Base-by-base conservation (phyloP, 2,329 filamentous ascomycete species). In the Trichoderma sp. region DNA sequence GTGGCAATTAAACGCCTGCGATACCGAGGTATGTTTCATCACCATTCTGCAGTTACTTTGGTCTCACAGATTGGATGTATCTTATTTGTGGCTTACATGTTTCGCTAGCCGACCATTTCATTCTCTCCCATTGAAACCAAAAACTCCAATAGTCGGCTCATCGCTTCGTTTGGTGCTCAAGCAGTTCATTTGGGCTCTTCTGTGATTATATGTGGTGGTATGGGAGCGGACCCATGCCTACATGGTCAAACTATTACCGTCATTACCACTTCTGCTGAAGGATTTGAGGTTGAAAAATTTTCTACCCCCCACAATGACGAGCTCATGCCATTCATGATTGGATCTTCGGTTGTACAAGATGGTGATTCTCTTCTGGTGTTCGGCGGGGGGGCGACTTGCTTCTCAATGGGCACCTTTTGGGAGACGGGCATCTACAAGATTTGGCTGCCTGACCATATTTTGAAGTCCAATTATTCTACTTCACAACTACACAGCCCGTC, bases 351-450 rank as follows among this genome's bases (percentile, higher is more conserved):
- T 8, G 78, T 85, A 15, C 75, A 80, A 32, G 78, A 84, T 1
- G 79, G 80, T 50, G 79, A 82, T 34, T 78, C 84, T 19, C 73
- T 93, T 3, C 73, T 92, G 10, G 80, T 96, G 8, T 78, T 91
- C 57, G 93, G 93, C 1, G 94, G 94, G 17, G 94, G 93, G 42
- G 92, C 91, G 17, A 92, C 93, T 0, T 97, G 93, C 76, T 97
- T 97, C 80, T 93, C 92, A 0, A 97, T 97, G 84, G 93, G 93
- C 1, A 92, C 91, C 7, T 93, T 87, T 74, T 96, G 92, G 92
- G 94, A 93, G 60, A 83, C 84, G 35, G 87, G 87, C 1, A 81
- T 84, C 13, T 90, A 82, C 60, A 76, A 79, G 2, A 72, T 88
- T 25, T 61, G 25, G 5, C 59, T 69, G 29, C 69, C 50, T 17